These are phyloP conservation scores for Melaleuca alternifolia DNA, from an alignment of 345 rosid genomes.

Conservation along the genomic window DNA sequence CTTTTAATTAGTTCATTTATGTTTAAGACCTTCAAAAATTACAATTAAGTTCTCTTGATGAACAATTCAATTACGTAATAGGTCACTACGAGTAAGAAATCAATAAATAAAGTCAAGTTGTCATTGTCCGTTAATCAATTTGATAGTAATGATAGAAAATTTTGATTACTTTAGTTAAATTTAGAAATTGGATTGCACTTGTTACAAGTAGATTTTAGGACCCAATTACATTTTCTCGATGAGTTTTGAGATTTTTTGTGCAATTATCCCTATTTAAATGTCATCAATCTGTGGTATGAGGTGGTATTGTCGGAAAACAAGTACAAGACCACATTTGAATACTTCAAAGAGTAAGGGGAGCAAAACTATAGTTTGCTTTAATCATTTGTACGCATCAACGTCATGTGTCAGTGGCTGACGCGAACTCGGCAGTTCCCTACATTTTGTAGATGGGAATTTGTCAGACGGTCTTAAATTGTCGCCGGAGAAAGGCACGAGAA, in stretches of 20 bases:
- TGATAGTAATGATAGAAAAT: not conserved
- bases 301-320: not conserved
- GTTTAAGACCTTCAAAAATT: not conserved
- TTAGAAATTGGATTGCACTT: rapidly evolving
- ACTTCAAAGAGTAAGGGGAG: not conserved
- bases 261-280: not conserved
- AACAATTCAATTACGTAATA: not conserved
- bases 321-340: not conserved
- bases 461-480: not conserved
- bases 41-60: not conserved
- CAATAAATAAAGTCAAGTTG: not conserved
- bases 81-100: not conserved
- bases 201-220: not conserved
- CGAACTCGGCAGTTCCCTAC: not conserved
- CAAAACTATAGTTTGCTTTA: not conserved
- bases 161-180: not conserved
- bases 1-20: not conserved
- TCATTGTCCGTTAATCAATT: not conserved
- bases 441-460: not conserved
- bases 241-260: not conserved
- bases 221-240: not conserved
- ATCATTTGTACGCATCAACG: not conserved
- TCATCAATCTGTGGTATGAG: not conserved
- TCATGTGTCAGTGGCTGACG: not conserved
- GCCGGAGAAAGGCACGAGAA: not conserved